phyloP scores from a whole-genome alignment of 2,329 filamentous ascomycete species.

The Pyrenochaeta sp. region DNA sequence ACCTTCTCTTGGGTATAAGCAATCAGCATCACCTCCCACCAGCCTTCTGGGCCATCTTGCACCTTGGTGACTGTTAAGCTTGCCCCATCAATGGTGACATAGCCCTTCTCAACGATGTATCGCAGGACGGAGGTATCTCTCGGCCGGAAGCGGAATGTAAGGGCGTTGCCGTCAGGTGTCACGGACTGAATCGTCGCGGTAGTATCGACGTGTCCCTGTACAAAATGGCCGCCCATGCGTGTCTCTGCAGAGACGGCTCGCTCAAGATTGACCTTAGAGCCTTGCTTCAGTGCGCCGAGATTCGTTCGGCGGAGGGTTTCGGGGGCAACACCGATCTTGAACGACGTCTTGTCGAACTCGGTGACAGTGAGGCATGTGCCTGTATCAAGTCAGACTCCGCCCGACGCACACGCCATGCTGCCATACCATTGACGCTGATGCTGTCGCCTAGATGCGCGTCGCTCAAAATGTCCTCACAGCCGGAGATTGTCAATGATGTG shows the following conservation, averaged over 20 bases:
- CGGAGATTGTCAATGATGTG: conserved; percentile 86
- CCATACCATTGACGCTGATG: conserved; percentile 85
- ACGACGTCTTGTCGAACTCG: conserved; percentile 67
- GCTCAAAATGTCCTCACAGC: conserved; percentile 76
- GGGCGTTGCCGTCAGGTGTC: conserved; percentile 84
- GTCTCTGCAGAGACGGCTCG: conserved; percentile 89
- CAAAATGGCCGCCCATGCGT: conserved; percentile 97
- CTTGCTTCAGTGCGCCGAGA: conserved; percentile 75
- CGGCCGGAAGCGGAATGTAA: conserved; percentile 85
- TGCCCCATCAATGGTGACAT: conserved; percentile 91
- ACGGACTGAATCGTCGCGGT: conserved; percentile 77
- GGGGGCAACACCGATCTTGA: conserved; percentile 93
- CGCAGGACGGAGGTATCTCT: conserved; percentile 73
- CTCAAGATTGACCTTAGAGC: conserved; percentile 86
- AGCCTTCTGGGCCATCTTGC: conserved; percentile 80
- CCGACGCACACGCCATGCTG: not conserved
- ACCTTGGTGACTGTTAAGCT: conserved; percentile 92
- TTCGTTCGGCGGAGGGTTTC: conserved; percentile 97
- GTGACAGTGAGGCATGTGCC: conserved; percentile 91
- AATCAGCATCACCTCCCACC: conserved; percentile 96
- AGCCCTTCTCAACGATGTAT: conserved; percentile 97
- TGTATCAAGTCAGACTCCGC: conserved; percentile 28
- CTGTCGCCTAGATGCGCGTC: conserved; percentile 91
- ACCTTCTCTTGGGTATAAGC: conserved; percentile 95
- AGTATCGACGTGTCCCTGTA: conserved; percentile 97